Evolutionary conservation across 495 filamentous ascomycete genomes (phyloP).

Genomic region (Chaetomium cochliodes): DNA sequence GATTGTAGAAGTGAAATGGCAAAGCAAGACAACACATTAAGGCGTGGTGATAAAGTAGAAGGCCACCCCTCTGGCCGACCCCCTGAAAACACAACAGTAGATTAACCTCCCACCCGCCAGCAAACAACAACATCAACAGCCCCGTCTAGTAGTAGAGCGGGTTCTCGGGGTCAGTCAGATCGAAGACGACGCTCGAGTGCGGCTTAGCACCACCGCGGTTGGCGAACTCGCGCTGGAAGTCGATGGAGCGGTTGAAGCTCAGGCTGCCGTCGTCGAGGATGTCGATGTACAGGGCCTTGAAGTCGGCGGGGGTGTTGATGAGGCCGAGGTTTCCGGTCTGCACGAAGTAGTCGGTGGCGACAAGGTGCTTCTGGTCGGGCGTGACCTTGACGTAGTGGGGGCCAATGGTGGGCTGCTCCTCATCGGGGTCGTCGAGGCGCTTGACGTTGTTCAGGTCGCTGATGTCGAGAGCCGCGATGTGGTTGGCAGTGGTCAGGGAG

Average conservation of each 20-base stretch:
- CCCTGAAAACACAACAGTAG: not conserved
- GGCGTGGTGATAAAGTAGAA: not conserved
- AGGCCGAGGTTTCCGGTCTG: conserved; percentile 61
- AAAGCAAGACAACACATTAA: not conserved
- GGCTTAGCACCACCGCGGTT: conserved; percentile 59
- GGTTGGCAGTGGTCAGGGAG: conserved; percentile 61
- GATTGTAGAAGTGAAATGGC: not conserved
- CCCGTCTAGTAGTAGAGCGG: conserved; percentile 41
- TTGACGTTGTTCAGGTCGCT: conserved; percentile 58
- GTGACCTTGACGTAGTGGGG: conserved; percentile 66
- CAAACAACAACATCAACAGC: not conserved
- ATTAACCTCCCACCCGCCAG: not conserved
- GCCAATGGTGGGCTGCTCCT: conserved; percentile 58
- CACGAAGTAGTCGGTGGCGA: conserved; percentile 65
- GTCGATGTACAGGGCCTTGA: conserved; percentile 62
- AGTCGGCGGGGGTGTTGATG: conserved; percentile 63
- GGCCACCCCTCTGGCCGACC: not conserved
- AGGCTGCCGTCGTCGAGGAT: conserved; percentile 55
- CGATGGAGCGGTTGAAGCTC: conserved; percentile 57
- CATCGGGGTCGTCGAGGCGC: conserved; percentile 59
- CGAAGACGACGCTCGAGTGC: conserved; percentile 59
- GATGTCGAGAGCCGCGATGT: conserved; percentile 64
- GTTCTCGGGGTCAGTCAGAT: conserved; percentile 52
- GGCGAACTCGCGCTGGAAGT: conserved; percentile 54
- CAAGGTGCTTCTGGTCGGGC: conserved; percentile 61